Percentiles rank a stretch among this genome's conserved stretches.
Conservation (phyloP, 2,329 filamentous ascomycete species). For the Blastomyces percursus region DNA sequence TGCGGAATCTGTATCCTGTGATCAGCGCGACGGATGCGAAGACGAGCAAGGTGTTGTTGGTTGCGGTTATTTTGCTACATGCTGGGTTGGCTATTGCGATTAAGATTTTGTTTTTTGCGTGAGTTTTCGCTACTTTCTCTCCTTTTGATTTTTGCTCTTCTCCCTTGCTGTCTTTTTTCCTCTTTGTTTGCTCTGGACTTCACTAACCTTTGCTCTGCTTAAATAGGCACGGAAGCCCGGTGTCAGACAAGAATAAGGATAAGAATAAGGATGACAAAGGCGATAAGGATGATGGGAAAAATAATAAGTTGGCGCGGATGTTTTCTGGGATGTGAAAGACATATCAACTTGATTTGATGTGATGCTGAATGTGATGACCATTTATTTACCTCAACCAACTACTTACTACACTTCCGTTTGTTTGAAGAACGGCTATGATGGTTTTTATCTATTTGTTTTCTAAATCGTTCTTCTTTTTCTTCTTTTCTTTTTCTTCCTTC, state of each 20-base stretch:
- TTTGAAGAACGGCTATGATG: not conserved
- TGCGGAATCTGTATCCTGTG: constrained; percentile 82
- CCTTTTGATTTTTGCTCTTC: too few species aligned
- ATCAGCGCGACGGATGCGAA: constrained; percentile 86
- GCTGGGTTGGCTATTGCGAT: constrained; percentile 86
- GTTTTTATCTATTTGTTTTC: not conserved
- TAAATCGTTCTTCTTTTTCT: not conserved
- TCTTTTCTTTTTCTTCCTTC: too few species aligned
- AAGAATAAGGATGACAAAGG: constrained; percentile 21
- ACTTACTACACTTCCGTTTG: not conserved
- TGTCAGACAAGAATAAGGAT: constrained; percentile 34
- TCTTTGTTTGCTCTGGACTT: not conserved
- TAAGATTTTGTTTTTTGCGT: constrained; percentile 92
- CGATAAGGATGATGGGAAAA: constrained; percentile 21
- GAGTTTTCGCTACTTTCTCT: constrained; percentile 22
- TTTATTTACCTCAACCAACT: not conserved
- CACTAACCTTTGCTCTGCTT: constrained; percentile 10
- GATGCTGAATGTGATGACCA: not conserved
- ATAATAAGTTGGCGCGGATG: constrained; percentile 23
- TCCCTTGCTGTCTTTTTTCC: not conserved
- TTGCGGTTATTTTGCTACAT: constrained; percentile 76
- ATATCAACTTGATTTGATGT: not conserved
- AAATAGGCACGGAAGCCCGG: constrained; percentile 52
- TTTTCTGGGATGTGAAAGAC: constrained; percentile 17
- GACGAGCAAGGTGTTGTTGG: constrained; percentile 75